Evolutionary conservation across 2,329 filamentous ascomycete genomes (phyloP).

Genomic region (Metarhizium humberi): DNA sequence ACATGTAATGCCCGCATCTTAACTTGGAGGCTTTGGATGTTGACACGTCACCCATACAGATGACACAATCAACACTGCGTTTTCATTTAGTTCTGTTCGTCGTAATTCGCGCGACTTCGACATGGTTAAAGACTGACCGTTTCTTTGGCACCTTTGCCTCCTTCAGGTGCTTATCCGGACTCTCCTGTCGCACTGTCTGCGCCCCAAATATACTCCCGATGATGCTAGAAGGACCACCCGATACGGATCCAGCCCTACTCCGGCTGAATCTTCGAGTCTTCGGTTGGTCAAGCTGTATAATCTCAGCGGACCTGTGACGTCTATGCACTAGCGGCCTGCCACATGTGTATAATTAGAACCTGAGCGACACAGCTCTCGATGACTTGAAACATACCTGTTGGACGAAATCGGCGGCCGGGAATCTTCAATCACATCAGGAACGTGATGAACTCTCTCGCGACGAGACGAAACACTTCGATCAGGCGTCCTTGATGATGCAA

Average conservation of each 20-base stretch:
- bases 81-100: not conserved
- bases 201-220: slow-evolving; percentile 18
- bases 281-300: slow-evolving; percentile 7
- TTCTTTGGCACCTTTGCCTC: slow-evolving; percentile 3
- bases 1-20: slow-evolving; percentile 74
- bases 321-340: slow-evolving; percentile 6
- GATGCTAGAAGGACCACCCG: slow-evolving; percentile 14
- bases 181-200: slow-evolving; percentile 15
- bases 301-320: slow-evolving; percentile 12
- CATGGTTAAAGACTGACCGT: slow-evolving; percentile 13
- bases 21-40: slow-evolving; percentile 58
- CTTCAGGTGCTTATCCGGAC: slow-evolving; percentile 16
- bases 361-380: too few relatives aligned
- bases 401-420: slow-evolving; percentile 25
- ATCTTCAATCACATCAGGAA: slow-evolving; percentile 21
- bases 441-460: slow-evolving; percentile 15
- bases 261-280: slow-evolving; percentile 9
- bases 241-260: slow-evolving; percentile 9
- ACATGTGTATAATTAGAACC: not conserved
- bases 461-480: slow-evolving; percentile 21
- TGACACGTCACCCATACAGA: slow-evolving; percentile 61
- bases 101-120: not conserved
- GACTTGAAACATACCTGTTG: slow-evolving; percentile 15
- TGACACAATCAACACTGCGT: slow-evolving; percentile 58
- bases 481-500: slow-evolving; percentile 17